These are phyloP conservation scores for Hypoxylon rubiginosum DNA, from an alignment of 2,329 filamentous ascomycete genomes.

Conservation along the genomic window DNA sequence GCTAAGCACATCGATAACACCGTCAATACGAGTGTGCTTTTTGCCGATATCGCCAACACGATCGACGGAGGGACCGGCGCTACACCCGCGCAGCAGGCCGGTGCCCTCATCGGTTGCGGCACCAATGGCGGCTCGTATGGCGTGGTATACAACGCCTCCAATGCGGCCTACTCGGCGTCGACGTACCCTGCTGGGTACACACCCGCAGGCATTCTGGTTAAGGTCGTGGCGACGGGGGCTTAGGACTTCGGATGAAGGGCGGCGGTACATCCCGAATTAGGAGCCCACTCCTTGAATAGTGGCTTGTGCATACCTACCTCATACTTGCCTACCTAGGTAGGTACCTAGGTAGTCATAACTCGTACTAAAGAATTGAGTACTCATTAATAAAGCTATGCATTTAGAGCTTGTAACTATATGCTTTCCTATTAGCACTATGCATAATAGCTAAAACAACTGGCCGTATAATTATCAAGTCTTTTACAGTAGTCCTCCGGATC, in stretches of 20 bases:
- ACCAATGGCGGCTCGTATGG: not conserved
- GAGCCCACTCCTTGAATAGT: too few relatives aligned
- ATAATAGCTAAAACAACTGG: too few relatives aligned
- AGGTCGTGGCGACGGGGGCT: slow-evolving; percentile 39
- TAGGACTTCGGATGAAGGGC: not conserved
- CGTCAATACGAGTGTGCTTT: slow-evolving; percentile 42
- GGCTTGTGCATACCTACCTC: too few relatives aligned
- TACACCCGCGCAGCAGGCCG: slow-evolving; percentile 2
- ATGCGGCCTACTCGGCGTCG: slow-evolving; percentile 29
- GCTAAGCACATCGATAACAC: slow-evolving; percentile 39
- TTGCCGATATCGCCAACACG: slow-evolving; percentile 46
- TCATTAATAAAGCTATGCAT: too few relatives aligned
- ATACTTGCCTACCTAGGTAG: too few relatives aligned
- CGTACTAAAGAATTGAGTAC: too few relatives aligned
- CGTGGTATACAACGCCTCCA: not conserved
- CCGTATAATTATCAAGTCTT: too few relatives aligned
- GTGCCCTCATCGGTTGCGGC: slow-evolving; percentile 1
- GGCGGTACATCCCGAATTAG: too few relatives aligned
- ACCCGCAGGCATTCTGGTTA: slow-evolving; percentile 48
- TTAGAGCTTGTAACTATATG: too few relatives aligned
- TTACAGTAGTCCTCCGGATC: too few relatives aligned
- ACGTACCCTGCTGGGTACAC: slow-evolving; percentile 41
- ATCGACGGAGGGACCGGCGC: slow-evolving; percentile 45
- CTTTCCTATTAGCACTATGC: too few relatives aligned
- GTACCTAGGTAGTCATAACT: too few relatives aligned